Conservation (phyloP, 768 basidiomycete genomes). For the Mycena venus region DNA sequence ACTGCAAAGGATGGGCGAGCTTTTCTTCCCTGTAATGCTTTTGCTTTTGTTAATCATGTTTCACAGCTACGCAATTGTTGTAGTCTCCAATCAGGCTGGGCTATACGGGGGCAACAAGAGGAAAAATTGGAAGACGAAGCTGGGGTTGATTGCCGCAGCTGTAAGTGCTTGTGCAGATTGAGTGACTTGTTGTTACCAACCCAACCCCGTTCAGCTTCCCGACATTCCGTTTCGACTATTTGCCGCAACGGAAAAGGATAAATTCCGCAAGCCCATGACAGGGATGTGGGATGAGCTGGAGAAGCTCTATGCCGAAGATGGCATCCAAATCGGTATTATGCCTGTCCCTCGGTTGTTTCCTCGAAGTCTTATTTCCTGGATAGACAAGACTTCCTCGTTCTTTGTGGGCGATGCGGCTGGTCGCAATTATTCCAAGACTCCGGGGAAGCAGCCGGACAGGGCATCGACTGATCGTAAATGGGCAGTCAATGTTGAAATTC, state of each 20-base stretch:
- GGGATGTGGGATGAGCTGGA: conserved; percentile 89
- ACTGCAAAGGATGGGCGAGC: conserved; percentile 70
- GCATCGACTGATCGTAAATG: conserved; percentile 88
- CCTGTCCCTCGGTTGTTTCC: not conserved
- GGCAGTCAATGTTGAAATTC: conserved; percentile 80
- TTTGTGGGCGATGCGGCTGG: conserved; percentile 95
- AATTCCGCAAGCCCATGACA: conserved; percentile 87
- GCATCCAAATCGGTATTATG: conserved; percentile 76
- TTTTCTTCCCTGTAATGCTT: not conserved
- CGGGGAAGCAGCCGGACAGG: conserved; percentile 68
- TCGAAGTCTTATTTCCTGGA: conserved; percentile 26
- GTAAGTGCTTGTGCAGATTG: conserved; percentile 48
- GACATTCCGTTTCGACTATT: conserved; percentile 82
- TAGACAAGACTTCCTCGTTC: conserved; percentile 77
- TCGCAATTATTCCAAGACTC: conserved; percentile 58
- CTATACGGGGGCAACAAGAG: conserved; percentile 57
- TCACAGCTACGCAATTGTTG: conserved; percentile 74
- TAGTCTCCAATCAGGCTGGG: conserved; percentile 84
- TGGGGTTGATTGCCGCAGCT: conserved; percentile 74
- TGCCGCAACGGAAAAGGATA: conserved; percentile 82
- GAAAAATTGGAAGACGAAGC: conserved; percentile 83
- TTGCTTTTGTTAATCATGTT: not conserved
- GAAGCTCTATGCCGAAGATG: conserved; percentile 68
- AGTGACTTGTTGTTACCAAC: too few species aligned
- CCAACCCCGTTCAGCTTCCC: conserved; percentile 63